These are phyloP conservation scores for Musa schizocarpa DNA, from an alignment of 176 grass and related monocot species.

Conservation along the genomic window DNA sequence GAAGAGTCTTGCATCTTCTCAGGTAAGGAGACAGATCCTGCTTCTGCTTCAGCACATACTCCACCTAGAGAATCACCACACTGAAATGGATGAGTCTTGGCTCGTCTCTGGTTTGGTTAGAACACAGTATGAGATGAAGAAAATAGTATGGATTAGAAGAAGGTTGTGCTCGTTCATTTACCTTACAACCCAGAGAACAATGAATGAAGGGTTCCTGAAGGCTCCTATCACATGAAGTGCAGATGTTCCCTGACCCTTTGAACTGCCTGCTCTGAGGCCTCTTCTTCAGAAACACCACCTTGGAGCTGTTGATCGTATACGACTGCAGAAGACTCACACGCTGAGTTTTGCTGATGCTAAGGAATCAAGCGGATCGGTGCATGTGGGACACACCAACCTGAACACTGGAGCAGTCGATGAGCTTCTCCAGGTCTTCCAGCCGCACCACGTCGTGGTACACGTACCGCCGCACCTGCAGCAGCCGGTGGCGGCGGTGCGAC, in stretches of 20 bases:
- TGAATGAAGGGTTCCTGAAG: slow-evolving; percentile 92
- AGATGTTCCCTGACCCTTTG: slow-evolving; percentile 87
- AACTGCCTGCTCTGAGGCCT: slow-evolving; percentile 95
- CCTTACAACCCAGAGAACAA: slow-evolving; percentile 94
- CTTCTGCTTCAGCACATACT: slow-evolving; percentile 67
- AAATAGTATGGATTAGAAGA: background rate
- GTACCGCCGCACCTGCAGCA: slow-evolving; percentile 82
- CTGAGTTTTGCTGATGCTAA: background rate
- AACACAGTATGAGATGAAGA: slow-evolving; percentile 4
- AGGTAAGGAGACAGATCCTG: slow-evolving; percentile 59
- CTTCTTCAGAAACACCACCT: slow-evolving; percentile 95
- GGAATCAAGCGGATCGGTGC: background rate
- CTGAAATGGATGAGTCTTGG: slow-evolving; percentile 10
- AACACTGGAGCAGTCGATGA: slow-evolving; percentile 85
- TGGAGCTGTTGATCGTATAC: slow-evolving; percentile 93
- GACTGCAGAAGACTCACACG: slow-evolving; percentile 45
- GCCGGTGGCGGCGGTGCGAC: slow-evolving; percentile 65
- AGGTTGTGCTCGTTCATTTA: slow-evolving; percentile 13
- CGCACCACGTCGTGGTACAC: slow-evolving; percentile 86
- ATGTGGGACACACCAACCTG: slow-evolving; percentile 38
- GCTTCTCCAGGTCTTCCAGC: slow-evolving; percentile 88
- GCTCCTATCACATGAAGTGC: slow-evolving; percentile 84
- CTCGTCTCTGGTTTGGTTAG: too few species aligned
- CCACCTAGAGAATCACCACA: slow-evolving; percentile 47
- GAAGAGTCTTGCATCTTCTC: slow-evolving; percentile 73